Base-by-base conservation (phyloP, 2,329 filamentous ascomycete species). In the Fusarium sp. region DNA sequence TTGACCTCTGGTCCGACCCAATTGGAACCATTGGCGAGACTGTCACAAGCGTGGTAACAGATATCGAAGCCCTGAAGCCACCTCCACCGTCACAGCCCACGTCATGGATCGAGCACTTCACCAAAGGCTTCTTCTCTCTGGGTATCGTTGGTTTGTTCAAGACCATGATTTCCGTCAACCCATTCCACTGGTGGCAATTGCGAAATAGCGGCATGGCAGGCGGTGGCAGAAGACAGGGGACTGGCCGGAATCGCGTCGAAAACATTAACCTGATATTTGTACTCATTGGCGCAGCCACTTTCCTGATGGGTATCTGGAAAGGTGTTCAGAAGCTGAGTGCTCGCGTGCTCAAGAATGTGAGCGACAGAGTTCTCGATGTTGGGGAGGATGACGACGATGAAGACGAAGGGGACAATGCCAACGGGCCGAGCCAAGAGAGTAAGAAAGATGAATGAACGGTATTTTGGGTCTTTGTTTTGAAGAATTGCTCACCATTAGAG, bases 61-160 rank as follows among this genome's bases (percentile, higher is more conserved):
- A 85, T 46, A 77, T 82, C 44, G 82, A 86, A 42, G 82, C 79
- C 22, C 55, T 78, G 46, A 77, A 77, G 24, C 74, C 78, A 38
- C 69, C 82, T 68, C 83, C 77, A 70, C 86, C 88, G 12, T 84
- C 88, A 38, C 86, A 89, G 67, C 81, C 87, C 14, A 83, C 83
- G 2, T 89, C 90, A 2, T 98, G 96, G 96, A 77, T 86, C 8
- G 91, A 93, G 76, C 96, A 99, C 80, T 96, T 98, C 75, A 72
- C 93, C 66, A 98, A 98, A 82, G 96, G 96, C 0, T 87, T 98
- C 74, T 92, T 96, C n/a, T 96, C 94, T 6, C 88, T 98, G 58
- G 96, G 96, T 9, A 84, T 98, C 8, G 84, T 98, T 20, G 95
- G 96, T 0, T 93, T 97, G 69, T 81, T 95, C 65, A 98, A 98